A percentile compares a stretch with the other conserved stretches of the same genome.
Conservation (phyloP, 2,329 filamentous ascomycete genomes). For the Cordyceps fumosorosea region DNA sequence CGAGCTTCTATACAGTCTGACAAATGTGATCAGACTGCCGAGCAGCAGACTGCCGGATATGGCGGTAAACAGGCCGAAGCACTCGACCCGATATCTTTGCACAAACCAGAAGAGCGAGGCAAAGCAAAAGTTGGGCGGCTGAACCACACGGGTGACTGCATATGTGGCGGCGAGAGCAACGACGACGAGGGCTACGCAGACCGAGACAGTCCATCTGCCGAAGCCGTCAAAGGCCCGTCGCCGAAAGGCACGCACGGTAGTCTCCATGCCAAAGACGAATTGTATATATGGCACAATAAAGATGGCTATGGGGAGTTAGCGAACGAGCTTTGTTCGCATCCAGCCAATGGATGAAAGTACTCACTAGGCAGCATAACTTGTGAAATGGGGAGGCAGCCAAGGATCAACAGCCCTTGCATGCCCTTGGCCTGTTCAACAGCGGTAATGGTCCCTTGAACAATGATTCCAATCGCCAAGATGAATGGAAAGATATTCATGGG, state of each 20-base stretch:
- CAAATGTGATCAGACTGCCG: constrained; percentile 47
- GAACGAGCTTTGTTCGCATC: background rate
- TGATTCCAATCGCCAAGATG: constrained; percentile 49
- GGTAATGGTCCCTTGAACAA: constrained; percentile 52
- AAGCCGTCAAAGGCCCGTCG: constrained; percentile 50
- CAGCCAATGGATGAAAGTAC: constrained; percentile 14
- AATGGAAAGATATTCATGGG: constrained; percentile 48
- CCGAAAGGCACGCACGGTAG: constrained; percentile 48
- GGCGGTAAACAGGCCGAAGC: constrained; percentile 46
- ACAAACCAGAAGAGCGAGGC: constrained; percentile 64
- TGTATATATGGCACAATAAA: constrained; percentile 63
- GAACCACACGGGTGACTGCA: constrained; percentile 49
- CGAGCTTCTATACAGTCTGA: constrained; percentile 47
- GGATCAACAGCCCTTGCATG: constrained; percentile 41
- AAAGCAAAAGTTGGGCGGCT: constrained; percentile 55
- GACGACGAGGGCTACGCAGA: constrained; percentile 47
- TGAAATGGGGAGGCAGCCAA: constrained; percentile 47
- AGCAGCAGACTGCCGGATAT: constrained; percentile 45
- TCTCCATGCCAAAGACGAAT: constrained; percentile 58
- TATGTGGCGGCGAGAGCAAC: constrained; percentile 50
- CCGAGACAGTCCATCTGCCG: constrained; percentile 52
- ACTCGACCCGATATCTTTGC: constrained; percentile 50
- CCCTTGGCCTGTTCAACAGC: constrained; percentile 50
- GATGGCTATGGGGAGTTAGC: constrained; percentile 39
- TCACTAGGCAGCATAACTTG: constrained; percentile 56